Percentiles rank a stretch among this genome's conserved stretches.
Conservation (phyloP, 2,329 filamentous ascomycete species). For the Fusarium napiforme region DNA sequence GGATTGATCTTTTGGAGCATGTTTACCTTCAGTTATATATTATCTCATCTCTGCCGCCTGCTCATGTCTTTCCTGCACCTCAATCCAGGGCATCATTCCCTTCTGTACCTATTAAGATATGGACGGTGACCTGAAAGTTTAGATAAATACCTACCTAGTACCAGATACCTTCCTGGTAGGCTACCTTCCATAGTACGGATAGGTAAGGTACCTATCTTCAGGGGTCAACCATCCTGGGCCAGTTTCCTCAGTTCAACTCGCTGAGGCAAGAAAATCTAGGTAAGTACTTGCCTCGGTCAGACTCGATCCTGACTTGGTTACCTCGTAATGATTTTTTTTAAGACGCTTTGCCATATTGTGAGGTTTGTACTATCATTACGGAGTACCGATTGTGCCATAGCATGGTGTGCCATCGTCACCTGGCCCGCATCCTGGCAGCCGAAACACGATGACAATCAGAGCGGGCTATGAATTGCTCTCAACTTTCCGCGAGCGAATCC, state of each 20-base stretch:
- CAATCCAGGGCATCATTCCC: neutral
- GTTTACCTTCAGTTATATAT: neutral
- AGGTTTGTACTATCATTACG: neutral
- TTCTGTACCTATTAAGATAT: neutral
- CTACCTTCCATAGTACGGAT: neutral
- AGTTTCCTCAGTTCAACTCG: neutral
- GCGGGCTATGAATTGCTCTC: neutral
- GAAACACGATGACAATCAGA: slow-evolving; percentile 15
- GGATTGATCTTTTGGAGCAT: neutral
- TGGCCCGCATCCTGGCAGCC: slow-evolving; percentile 25
- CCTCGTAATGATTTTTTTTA: too few relatives aligned
- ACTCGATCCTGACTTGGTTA: neutral
- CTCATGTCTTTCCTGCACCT: neutral
- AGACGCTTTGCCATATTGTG: neutral
- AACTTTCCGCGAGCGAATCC: slow-evolving; percentile 20
- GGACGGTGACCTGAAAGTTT: neutral
- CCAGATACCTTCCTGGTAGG: neutral
- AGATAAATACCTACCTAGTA: too few relatives aligned
- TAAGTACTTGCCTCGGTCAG: neutral
- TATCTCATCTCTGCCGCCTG: neutral
- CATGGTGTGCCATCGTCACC: slow-evolving; percentile 30
- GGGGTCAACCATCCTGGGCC: neutral
- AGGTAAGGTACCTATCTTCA: neutral
- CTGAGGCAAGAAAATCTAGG: neutral
- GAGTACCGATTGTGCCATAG: slow-evolving; percentile 13